phyloP scores from a whole-genome alignment of 129 eudicot species.

The Centaurea solstitialis region DNA sequence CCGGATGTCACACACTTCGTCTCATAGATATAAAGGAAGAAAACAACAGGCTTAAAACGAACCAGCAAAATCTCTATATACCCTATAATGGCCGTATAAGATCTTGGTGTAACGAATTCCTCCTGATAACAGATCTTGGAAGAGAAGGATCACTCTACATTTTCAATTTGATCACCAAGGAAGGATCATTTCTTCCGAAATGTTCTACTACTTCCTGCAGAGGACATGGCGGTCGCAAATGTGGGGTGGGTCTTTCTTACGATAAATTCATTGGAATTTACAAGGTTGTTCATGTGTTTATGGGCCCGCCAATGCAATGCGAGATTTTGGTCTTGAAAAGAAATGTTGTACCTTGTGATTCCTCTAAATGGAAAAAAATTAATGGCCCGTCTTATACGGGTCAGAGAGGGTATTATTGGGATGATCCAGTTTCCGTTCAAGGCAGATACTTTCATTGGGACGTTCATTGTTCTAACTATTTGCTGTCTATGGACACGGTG shows the following conservation, averaged over 20 bases:
- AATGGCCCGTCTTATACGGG: constrained; percentile 21
- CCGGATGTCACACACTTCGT: background rate
- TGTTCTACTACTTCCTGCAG: constrained; percentile 13
- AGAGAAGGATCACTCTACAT: constrained; percentile 11
- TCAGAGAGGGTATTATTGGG: constrained; percentile 24
- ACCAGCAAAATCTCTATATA: constrained; percentile 17
- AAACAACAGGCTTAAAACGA: constrained; percentile 10
- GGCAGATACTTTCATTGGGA: constrained; percentile 43
- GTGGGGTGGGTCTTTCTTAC: constrained; percentile 34
- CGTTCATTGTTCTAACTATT: constrained; percentile 20
- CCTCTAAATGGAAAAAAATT: constrained; percentile 28
- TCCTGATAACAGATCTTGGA: constrained; percentile 24
- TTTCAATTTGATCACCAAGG: constrained; percentile 25
- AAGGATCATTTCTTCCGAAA: constrained; percentile 20
- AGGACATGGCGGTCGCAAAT: constrained; percentile 28
- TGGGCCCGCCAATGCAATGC: constrained; percentile 28
- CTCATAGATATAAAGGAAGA: constrained; percentile 22
- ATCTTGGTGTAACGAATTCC: constrained; percentile 37
- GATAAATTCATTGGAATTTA: constrained; percentile 30
- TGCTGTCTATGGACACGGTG: constrained; percentile 36
- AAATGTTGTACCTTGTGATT: background rate
- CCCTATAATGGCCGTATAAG: constrained; percentile 23
- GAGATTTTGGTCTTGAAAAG: constrained; percentile 30
- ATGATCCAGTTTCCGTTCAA: constrained; percentile 31
- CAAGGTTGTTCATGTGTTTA: constrained; percentile 39